Conservation (phyloP, 2,329 filamentous ascomycete species). For the Knoxdaviesia proteae region DNA sequence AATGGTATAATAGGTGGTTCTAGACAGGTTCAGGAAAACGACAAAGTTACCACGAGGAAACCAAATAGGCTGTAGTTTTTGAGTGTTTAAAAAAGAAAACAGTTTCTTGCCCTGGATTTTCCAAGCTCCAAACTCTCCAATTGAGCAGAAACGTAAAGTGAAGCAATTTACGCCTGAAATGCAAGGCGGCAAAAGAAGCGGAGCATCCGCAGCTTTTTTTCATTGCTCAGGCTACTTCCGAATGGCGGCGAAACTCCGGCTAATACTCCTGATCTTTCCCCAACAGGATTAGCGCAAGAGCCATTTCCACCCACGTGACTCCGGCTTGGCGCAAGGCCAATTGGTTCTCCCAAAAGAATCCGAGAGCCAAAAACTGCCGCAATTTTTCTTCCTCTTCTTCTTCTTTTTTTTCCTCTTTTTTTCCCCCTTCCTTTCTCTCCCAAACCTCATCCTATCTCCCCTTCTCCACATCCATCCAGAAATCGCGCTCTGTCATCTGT, state of each 20-base stretch:
- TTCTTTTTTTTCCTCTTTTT: slow-evolving; percentile 21
- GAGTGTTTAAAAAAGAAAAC: no score
- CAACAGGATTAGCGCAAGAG: slow-evolving; percentile 6
- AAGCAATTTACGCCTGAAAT: no score
- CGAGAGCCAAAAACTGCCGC: slow-evolving; percentile 20
- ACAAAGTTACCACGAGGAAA: no score
- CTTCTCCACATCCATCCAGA: slow-evolving; percentile 35
- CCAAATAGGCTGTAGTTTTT: no score
- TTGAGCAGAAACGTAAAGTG: no score
- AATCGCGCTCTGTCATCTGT: slow-evolving; percentile 45
- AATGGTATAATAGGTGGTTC: no score
- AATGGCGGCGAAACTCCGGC: slow-evolving; percentile 6
- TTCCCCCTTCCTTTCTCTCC: slow-evolving; percentile 27
- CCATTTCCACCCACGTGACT: slow-evolving; percentile 7
- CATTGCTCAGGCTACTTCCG: slow-evolving; percentile 1
- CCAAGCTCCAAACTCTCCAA: no score
- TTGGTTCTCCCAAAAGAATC: slow-evolving; percentile 12
- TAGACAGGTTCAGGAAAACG: no score
- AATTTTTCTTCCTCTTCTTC: slow-evolving; percentile 22
- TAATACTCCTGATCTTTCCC: slow-evolving; percentile 3
- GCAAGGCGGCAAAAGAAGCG: background rate
- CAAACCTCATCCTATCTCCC: slow-evolving; percentile 19
- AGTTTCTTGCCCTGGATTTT: no score
- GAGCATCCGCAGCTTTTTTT: background rate
- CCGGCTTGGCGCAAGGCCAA: slow-evolving; percentile 4